Conservation (phyloP, 306 rosid species). For the Gleditsia sinensis region DNA sequence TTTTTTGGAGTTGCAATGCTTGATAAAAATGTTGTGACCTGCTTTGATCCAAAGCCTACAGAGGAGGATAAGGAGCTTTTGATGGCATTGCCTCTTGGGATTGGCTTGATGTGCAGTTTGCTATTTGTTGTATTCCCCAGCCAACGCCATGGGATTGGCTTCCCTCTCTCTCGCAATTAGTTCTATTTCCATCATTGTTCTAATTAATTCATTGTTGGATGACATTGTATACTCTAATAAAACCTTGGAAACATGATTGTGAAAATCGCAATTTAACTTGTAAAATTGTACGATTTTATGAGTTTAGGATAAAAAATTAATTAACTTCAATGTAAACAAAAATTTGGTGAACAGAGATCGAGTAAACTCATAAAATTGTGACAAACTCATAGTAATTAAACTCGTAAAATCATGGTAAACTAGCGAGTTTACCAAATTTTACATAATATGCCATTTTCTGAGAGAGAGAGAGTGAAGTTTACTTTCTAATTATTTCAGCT, state of each 20-base stretch:
- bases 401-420: too few relatives aligned
- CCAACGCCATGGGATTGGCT: slow-evolving; percentile 1
- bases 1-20: slow-evolving; percentile 68
- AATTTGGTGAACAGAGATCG: too few relatives aligned
- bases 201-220: background rate
- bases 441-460: too few relatives aligned
- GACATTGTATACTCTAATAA: background rate
- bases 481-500: too few relatives aligned
- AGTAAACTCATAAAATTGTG: too few relatives aligned
- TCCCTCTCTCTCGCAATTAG: background rate
- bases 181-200: background rate
- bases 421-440: too few relatives aligned
- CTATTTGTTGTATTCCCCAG: background rate
- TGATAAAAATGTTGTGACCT: slow-evolving; percentile 66
- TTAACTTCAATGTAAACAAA: too few relatives aligned
- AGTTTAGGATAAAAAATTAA: too few relatives aligned
- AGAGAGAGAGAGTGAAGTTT: too few relatives aligned
- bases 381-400: too few relatives aligned
- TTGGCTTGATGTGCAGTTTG: slow-evolving; percentile 2
- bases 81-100: background rate
- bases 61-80: slow-evolving; percentile 55
- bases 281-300: too few relatives aligned
- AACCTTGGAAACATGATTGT: background rate
- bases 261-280: too few relatives aligned
- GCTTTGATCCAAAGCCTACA: slow-evolving; percentile 77